Conservation (phyloP, 371 early-diverging fungal species). For the Phascolomyces articulosus region DNA sequence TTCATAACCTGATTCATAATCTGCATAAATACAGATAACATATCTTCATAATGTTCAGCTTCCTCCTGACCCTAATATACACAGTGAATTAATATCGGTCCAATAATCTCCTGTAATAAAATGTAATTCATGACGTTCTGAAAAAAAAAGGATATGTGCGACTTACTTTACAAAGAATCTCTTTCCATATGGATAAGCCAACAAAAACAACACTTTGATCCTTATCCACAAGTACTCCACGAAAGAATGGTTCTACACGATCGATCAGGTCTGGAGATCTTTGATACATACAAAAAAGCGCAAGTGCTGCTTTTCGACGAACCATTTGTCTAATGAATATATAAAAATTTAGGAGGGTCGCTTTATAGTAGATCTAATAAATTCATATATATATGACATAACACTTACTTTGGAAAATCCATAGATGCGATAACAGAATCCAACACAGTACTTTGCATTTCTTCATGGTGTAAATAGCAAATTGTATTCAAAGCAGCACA, state of each 20-base stretch:
- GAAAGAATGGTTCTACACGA: constrained; percentile 35
- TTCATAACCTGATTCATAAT: constrained; percentile 46
- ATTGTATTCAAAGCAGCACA: constrained; percentile 49
- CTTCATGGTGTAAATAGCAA: constrained; percentile 42
- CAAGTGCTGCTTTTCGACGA: constrained; percentile 45
- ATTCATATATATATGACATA: too few relatives aligned
- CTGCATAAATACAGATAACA: constrained; percentile 34
- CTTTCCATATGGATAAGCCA: constrained; percentile 40
- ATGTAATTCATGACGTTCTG: too few relatives aligned
- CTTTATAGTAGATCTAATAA: neutral
- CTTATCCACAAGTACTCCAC: constrained; percentile 41
- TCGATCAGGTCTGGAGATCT: constrained; percentile 22
- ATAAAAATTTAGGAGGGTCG: neutral
- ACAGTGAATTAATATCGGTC: too few relatives aligned
- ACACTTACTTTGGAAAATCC: constrained; percentile 39
- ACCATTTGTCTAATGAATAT: constrained; percentile 41
- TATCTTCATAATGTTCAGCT: constrained; percentile 28
- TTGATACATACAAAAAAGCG: constrained; percentile 37
- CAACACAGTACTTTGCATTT: constrained; percentile 39
- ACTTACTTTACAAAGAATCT: constrained; percentile 13
- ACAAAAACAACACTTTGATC: constrained; percentile 53
- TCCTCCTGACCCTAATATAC: constrained; percentile 22
- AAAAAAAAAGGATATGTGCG: too few relatives aligned
- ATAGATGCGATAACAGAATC: constrained; percentile 29
- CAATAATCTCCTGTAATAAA: too few relatives aligned